These are phyloP conservation scores for Fusarium tanahbumbuense DNA, from an alignment of 2,329 filamentous ascomycete genomes.

Conservation along the genomic window DNA sequence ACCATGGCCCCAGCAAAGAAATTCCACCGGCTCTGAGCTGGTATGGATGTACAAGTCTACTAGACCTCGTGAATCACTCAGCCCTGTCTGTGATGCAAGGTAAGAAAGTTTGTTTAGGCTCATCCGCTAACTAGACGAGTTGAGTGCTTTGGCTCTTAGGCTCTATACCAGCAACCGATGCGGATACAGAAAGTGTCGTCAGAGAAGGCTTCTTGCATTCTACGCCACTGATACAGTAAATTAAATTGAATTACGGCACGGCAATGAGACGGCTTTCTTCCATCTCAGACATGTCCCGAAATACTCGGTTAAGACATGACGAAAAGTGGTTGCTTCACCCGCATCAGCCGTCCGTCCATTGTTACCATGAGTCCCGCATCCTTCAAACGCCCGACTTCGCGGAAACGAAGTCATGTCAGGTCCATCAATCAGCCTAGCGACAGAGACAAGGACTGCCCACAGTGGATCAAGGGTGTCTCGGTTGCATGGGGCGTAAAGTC, in stretches of 20 bases:
- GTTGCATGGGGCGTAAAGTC: slow-evolving; percentile 13
- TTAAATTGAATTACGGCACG: neutral
- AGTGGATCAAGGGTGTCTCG: slow-evolving; percentile 26
- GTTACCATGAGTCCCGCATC: slow-evolving; percentile 18
- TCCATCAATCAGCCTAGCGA: slow-evolving; percentile 20
- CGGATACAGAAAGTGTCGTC: neutral
- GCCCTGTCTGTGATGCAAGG: slow-evolving; percentile 26
- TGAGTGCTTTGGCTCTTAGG: slow-evolving; percentile 10
- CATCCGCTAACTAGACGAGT: neutral
- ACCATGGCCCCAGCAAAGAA: slow-evolving; percentile 21
- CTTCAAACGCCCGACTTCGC: slow-evolving; percentile 25
- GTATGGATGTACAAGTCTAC: slow-evolving; percentile 20
- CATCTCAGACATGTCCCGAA: neutral
- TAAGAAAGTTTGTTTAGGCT: slow-evolving; percentile 30
- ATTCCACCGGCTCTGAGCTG: slow-evolving; percentile 31
- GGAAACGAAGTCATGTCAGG: slow-evolving; percentile 27
- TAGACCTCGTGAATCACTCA: slow-evolving; percentile 20
- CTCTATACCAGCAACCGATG: neutral
- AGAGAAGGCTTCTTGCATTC: neutral
- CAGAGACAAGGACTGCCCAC: slow-evolving; percentile 16
- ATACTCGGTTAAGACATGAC: neutral
- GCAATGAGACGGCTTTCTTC: neutral
- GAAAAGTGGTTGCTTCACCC: slow-evolving; percentile 3
- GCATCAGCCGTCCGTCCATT: slow-evolving; percentile 11
- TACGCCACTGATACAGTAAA: neutral